Base-by-base conservation (phyloP, 164 flowering plant genomes). In the Sedum album region DNA sequence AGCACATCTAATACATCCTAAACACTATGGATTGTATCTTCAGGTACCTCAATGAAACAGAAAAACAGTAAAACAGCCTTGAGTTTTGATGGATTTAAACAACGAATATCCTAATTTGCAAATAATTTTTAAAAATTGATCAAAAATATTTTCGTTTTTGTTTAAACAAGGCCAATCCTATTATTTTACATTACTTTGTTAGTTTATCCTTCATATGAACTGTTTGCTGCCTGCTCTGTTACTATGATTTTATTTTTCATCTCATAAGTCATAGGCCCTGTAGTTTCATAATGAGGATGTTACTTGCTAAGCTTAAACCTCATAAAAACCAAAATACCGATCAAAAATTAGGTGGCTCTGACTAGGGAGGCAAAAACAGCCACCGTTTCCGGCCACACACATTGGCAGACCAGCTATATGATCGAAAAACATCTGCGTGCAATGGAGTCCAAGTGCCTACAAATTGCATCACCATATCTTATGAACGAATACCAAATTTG, bases 401-500 rank as follows among this genome's bases (percentile, higher is more conserved):
- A 77, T 94, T 94, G 64, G 99, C 97, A 42, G 99, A 94, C 99
- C 97, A 91, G 78, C 97, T 94, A 73, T 89, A 90, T 17, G 99
- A 94, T 77, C 92, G 81, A 75, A 94, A 94, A 71, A 94, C 99
- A 82, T 94, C 99, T 71, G 97, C 99, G 82, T 94, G 99, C 64
- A 94, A 84, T 73, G 99, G 97, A 67, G 99, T 94, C 99, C 99
- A 94, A 69, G 99, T 85, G 70, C 99, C 99, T 94, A 77, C 70
- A 80, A 49, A 63, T 44, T 41, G 25, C 28, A 33, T 64, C 1
- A 55, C 41, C 66, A 33, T 2, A 31, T 5, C 28, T 28, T 57
- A 61, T 25, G 46, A 38, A 33, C 39, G 60, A 36, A 63, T 13
- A 26, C 23, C n/a, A 42, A 42, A 20, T 2, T 18, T 26, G 46